Evolutionary conservation across 228 moss, liverwort and hornwort genomes (phyloP), one percentile per base, ranked within the genome.

Genomic region (Sphagnum fallax): DNA sequence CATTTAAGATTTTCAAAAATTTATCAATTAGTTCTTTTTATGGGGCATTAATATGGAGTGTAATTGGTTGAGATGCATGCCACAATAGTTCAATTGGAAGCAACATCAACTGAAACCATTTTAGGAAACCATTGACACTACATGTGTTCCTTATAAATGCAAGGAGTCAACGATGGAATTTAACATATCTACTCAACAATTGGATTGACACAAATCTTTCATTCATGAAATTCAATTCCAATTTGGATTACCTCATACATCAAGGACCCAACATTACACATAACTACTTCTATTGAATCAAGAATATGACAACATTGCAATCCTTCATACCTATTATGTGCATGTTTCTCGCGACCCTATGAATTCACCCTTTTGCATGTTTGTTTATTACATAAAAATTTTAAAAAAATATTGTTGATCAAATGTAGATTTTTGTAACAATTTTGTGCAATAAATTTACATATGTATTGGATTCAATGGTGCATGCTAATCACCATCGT

Each of bases 171-270:
- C 59, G 83, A 63, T 87, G 87, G 87, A 87, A 83, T 80, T 83
- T 83, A 13, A 78, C 70, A 11, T 87, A 71, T 52, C 52, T 87
- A 49, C 76, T 76, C 51, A 83, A 87, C 55, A 81, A 87, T 64
- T 87, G 87, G 83, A 78, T 87, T 48, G 87, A 87, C 69, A 87
- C 83, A 11, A 83, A 87, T 63, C 81, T 87, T 5, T 83, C 87
- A 2, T 49, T 81, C 15, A 83, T 80, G 0, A 87, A 87, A 70
- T 83, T 87, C 68, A 52, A 70, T 14, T 67, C 67, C 15, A 87
- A 87, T 66, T 65, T 87, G 52, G 70, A 80, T 0, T 76, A 87
- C 73, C 73, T 87, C 59, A 76, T 72, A 68, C 83, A 87, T 48
- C 87, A 87, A 59, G 78, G 83, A 1, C 87, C 83, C 4, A 78